A percentile compares a stretch with the other conserved stretches of the same genome.
Evolutionary conservation across 1,284 basidiomycete species (phyloP).

Genomic region (Uromyces viciae-fabae): DNA sequence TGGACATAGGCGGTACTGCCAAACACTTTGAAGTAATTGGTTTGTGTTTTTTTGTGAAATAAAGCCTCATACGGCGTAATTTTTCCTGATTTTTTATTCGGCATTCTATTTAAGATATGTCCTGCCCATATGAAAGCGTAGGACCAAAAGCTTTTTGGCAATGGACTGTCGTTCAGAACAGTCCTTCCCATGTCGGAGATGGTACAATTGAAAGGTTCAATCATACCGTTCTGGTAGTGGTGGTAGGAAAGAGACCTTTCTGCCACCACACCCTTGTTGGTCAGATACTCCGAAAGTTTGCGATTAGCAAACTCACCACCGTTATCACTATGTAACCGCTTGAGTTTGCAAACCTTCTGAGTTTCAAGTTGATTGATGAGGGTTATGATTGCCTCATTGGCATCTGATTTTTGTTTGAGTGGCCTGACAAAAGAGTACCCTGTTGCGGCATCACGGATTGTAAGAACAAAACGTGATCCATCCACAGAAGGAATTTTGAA

Average conservation of each 20-base stretch:
- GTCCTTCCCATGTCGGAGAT: background rate
- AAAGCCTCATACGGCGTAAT: background rate
- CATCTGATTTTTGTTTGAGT: too few relatives aligned
- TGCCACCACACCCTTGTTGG: background rate
- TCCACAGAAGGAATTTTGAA: background rate
- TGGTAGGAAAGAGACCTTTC: background rate
- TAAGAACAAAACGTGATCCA: background rate
- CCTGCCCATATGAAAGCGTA: conserved; percentile 2
- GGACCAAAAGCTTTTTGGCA: conserved; percentile 5
- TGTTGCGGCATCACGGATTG: background rate
- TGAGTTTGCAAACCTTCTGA: too few relatives aligned
- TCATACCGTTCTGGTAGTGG: conserved; percentile 14
- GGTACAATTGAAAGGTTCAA: background rate
- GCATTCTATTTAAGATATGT: background rate
- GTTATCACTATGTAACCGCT: too few relatives aligned
- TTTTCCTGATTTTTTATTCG: background rate
- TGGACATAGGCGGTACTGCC: background rate
- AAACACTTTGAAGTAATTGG: background rate
- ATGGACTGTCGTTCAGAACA: background rate
- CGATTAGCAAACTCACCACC: background rate
- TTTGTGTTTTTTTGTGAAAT: background rate
- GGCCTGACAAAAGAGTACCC: too few relatives aligned
- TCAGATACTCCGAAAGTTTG: background rate
- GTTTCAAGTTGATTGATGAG: too few relatives aligned
- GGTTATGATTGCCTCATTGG: too few relatives aligned